Conservation (phyloP, 352 stramenopile genomes). For the Phytopythium mirpurense region DNA sequence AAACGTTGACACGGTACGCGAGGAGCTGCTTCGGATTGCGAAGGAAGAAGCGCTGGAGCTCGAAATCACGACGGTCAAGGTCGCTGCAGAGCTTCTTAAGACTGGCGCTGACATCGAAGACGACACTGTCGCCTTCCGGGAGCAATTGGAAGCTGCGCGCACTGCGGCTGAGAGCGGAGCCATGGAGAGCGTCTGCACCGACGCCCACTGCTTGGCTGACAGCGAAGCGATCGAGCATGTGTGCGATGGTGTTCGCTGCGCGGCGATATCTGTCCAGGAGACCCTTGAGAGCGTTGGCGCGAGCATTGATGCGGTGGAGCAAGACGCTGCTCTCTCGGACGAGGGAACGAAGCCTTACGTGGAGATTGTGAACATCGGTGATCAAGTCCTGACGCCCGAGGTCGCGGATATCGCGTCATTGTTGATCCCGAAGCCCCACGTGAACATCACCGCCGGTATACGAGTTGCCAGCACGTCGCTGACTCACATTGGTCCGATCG, state of each 20-base stretch:
- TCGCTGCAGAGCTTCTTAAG: conserved; percentile 1
- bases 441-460: background rate
- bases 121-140: background rate
- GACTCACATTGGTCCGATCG: background rate
- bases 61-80: conserved; percentile 4
- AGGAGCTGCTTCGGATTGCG: conserved; percentile 27
- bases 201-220: conserved; percentile 1
- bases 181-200: background rate
- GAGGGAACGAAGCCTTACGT: background rate
- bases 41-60: conserved; percentile 20
- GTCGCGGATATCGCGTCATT: background rate
- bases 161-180: conserved; percentile 8
- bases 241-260: background rate
- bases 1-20: background rate
- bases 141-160: conserved; percentile 6
- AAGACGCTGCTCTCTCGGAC: background rate
- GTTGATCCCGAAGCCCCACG: background rate
- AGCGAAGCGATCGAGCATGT: conserved; percentile 5
- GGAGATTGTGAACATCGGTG: background rate
- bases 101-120: conserved; percentile 3
- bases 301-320: background rate
- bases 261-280: background rate
- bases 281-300: background rate
- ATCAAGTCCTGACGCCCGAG: background rate
- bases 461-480: background rate